phyloP scores from a whole-genome alignment of 306 rosid species.

The Cucumis melo region DNA sequence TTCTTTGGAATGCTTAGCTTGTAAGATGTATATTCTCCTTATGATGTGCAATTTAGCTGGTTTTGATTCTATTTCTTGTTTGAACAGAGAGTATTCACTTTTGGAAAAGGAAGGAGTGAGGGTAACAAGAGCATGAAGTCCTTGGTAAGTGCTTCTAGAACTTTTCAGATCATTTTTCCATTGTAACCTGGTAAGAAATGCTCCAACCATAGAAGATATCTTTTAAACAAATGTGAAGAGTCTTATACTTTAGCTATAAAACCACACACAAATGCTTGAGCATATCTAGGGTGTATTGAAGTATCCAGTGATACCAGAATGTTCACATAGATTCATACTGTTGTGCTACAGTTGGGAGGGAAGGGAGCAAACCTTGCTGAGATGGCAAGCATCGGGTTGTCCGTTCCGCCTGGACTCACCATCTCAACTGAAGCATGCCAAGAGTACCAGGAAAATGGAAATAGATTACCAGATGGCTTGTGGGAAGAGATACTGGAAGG shows the following conservation, averaged over 20 bases:
- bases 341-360: conserved; percentile 63
- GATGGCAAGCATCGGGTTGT: conserved; percentile 88
- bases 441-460: conserved; percentile 67
- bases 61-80: conserved; percentile 11
- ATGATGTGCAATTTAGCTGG: background rate
- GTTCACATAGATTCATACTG: background rate
- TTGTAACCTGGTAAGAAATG: background rate
- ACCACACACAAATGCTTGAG: background rate
- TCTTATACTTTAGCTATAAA: background rate
- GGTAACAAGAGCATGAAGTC: conserved; percentile 93
- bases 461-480: conserved; percentile 39
- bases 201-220: background rate
- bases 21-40: background rate
- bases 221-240: background rate
- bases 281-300: background rate
- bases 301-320: background rate
- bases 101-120: conserved; percentile 87
- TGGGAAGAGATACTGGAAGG: conserved; percentile 87
- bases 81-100: conserved; percentile 71
- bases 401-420: conserved; percentile 93
- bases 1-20: background rate
- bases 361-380: conserved; percentile 97
- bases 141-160: conserved; percentile 42
- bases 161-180: background rate
- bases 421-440: conserved; percentile 95